Conservation (phyloP, 768 basidiomycete genomes). For the Holtermanniella nyarrowii region DNA sequence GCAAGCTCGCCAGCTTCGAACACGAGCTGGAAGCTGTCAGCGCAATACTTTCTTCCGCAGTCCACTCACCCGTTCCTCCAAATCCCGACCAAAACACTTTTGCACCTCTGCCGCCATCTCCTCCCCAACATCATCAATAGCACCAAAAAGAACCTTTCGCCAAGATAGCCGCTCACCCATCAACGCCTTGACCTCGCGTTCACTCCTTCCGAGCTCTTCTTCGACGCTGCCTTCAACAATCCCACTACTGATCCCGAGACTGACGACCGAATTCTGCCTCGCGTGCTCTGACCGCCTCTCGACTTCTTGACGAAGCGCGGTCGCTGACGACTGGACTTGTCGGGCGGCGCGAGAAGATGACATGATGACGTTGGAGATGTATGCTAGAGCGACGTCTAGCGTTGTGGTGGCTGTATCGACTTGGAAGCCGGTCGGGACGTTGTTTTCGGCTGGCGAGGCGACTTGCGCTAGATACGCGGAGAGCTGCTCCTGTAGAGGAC, state of each 20-base stretch:
- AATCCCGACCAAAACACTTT: slow-evolving; percentile 14
- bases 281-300: slow-evolving; percentile 11
- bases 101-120: slow-evolving; percentile 19
- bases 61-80: slow-evolving; percentile 26
- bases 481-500: slow-evolving; percentile 10
- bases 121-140: slow-evolving; percentile 24
- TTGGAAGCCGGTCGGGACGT: neutral
- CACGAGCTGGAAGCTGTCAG: slow-evolving; percentile 16
- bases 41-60: neutral
- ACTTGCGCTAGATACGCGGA: neutral
- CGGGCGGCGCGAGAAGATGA: slow-evolving; percentile 2
- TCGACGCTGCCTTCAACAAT: slow-evolving; percentile 20
- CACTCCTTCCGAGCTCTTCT: slow-evolving; percentile 7
- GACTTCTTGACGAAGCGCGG: slow-evolving; percentile 6
- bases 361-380: slow-evolving; percentile 8
- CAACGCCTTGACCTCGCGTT: slow-evolving; percentile 5
- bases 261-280: slow-evolving; percentile 16
- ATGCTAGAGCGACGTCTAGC: slow-evolving; percentile 2
- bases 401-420: slow-evolving; percentile 4
- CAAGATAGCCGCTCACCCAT: slow-evolving; percentile 20
- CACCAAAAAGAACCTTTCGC: slow-evolving; percentile 10
- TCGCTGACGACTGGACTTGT: slow-evolving; percentile 7
- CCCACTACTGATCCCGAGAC: slow-evolving; percentile 14
- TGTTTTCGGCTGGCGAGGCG: neutral
- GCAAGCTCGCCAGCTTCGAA: slow-evolving; percentile 34